Evolutionary conservation across 2,329 filamentous ascomycete genomes (phyloP).

Genomic region (Aspergillus pseudoglaucus): DNA sequence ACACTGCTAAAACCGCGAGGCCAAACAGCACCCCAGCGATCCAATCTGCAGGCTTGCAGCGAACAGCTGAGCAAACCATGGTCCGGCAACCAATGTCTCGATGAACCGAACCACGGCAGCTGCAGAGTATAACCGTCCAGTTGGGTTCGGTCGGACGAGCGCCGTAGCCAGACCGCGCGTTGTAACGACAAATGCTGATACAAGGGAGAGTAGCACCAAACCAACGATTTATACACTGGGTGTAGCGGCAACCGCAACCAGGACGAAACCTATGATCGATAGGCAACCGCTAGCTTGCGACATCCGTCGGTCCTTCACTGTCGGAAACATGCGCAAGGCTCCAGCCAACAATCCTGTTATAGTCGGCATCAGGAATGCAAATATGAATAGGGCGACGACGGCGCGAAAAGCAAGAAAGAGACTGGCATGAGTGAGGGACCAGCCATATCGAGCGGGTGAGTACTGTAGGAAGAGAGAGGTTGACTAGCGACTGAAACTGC

Average conservation of each 20-base stretch:
- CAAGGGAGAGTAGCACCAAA: slow-evolving; percentile 19
- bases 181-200: slow-evolving; percentile 15
- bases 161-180: slow-evolving; percentile 21
- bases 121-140: slow-evolving; percentile 23
- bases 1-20: slow-evolving; percentile 7
- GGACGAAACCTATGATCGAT: slow-evolving; percentile 13
- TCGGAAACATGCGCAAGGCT: slow-evolving; percentile 14
- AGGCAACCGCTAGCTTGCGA: slow-evolving; percentile 15
- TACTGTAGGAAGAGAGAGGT: slow-evolving; percentile 23
- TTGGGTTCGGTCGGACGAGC: slow-evolving; percentile 19
- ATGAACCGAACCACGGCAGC: slow-evolving; percentile 17
- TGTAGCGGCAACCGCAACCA: slow-evolving; percentile 11
- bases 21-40: slow-evolving; percentile 18
- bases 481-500: slow-evolving; percentile 16
- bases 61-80: slow-evolving; percentile 22
- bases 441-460: slow-evolving; percentile 22
- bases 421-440: slow-evolving; percentile 22
- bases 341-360: slow-evolving; percentile 10
- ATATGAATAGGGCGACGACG: slow-evolving; percentile 14
- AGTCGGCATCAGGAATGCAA: slow-evolving; percentile 17
- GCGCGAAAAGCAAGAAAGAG: slow-evolving; percentile 23
- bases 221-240: slow-evolving; percentile 11
- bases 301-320: slow-evolving; percentile 15
- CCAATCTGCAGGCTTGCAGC: slow-evolving; percentile 20
- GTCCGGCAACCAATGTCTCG: slow-evolving; percentile 18